These are phyloP conservation scores for Amniculicola lignicola DNA, from an alignment of 495 filamentous ascomycete species.

Conservation along the genomic window DNA sequence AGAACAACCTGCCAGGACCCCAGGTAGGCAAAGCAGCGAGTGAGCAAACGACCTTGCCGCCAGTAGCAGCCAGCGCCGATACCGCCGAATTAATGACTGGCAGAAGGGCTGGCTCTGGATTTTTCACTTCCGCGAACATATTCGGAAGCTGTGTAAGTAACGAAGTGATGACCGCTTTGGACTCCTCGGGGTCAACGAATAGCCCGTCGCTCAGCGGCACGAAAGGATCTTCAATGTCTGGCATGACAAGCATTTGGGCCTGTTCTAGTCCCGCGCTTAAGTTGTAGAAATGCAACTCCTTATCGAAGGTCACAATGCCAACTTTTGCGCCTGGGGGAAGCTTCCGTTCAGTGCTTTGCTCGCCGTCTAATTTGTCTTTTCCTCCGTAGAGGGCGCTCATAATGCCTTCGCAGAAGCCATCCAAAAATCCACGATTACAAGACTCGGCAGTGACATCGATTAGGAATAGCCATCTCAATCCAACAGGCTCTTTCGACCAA, in stretches of 20 bases:
- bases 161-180: constrained; percentile 77
- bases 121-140: constrained; percentile 82
- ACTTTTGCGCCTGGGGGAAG: constrained; percentile 80
- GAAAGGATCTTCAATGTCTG: constrained; percentile 95
- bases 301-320: constrained; percentile 93
- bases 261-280: constrained; percentile 76
- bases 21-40: constrained; percentile 79
- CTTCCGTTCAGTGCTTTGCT: constrained; percentile 47
- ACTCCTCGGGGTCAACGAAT: constrained; percentile 94
- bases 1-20: constrained; percentile 78
- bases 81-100: constrained; percentile 79
- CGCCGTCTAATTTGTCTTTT: constrained; percentile 54
- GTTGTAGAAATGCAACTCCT: constrained; percentile 96
- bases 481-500: constrained; percentile 92
- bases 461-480: constrained; percentile 81
- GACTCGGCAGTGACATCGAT: constrained; percentile 92
- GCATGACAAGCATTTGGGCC: constrained; percentile 98
- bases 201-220: constrained; percentile 86
- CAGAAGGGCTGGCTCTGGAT: constrained; percentile 81
- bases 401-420: constrained; percentile 88
- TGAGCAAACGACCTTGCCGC: constrained; percentile 90
- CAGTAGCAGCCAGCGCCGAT: constrained; percentile 74
- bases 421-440: constrained; percentile 81
- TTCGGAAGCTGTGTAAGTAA: constrained; percentile 75
- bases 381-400: constrained; percentile 71